Conservation (phyloP, 2,329 filamentous ascomycete species). For the Emmonsiellopsis sp. region DNA sequence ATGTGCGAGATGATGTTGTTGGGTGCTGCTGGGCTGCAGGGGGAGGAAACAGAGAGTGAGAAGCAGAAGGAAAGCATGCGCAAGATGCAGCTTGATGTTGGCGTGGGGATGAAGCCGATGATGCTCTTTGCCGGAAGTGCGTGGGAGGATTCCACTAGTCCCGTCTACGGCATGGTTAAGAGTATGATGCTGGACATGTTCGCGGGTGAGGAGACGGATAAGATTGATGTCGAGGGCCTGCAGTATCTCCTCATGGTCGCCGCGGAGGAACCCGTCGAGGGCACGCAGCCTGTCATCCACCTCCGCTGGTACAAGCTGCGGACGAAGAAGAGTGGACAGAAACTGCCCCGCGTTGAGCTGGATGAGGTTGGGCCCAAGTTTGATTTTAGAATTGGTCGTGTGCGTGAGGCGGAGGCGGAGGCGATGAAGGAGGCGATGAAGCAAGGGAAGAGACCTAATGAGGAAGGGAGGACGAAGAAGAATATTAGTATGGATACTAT, state of each 20-base stretch:
- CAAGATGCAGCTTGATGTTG: slow-evolving; percentile 55
- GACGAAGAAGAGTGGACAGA: slow-evolving; percentile 79
- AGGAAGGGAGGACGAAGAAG: slow-evolving; percentile 68
- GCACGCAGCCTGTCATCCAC: slow-evolving; percentile 40
- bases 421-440: slow-evolving; percentile 86
- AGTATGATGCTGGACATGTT: slow-evolving; percentile 85
- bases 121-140: slow-evolving; percentile 81
- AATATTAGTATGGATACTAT: slow-evolving; percentile 86
- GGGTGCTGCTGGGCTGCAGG: not conserved
- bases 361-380: slow-evolving; percentile 94
- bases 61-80: slow-evolving; percentile 51
- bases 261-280: slow-evolving; percentile 54
- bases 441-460: slow-evolving; percentile 59
- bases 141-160: slow-evolving; percentile 72
- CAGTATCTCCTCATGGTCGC: slow-evolving; percentile 81
- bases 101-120: slow-evolving; percentile 79
- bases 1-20: slow-evolving; percentile 89
- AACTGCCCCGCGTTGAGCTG: slow-evolving; percentile 80
- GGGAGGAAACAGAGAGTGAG: slow-evolving; percentile 47
- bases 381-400: slow-evolving; percentile 78
- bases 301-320: slow-evolving; percentile 76
- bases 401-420: slow-evolving; percentile 66
- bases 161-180: slow-evolving; percentile 79
- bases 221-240: slow-evolving; percentile 89
- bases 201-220: slow-evolving; percentile 67